Evolutionary conservation across 805 yeast species (phyloP), one percentile per base, ranked within the genome.

Genomic region (Millerozyma miso): DNA sequence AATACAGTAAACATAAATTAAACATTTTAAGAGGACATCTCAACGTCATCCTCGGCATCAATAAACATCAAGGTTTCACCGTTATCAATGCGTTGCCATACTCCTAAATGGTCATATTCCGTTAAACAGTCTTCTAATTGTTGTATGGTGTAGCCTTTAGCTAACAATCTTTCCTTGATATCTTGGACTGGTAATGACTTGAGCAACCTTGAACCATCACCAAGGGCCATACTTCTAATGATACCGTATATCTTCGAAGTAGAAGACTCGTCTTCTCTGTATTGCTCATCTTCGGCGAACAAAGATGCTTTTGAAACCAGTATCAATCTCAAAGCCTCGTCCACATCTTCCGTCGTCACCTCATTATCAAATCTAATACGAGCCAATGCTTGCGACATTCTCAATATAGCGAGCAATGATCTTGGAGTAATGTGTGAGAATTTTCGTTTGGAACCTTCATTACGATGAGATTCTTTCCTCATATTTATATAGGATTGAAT

Each of bases 371-470:
- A 88, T 58, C 97, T 76, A 45, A 93, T 74, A 55, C 97, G 77
- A 0, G 99, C 98, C 49, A 87, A 74, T 1, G 97, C 99, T 67
- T 91, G 98, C 1, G 99, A 79, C 75, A 93, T 74, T 69, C 99
- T 83, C 52, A 93, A 69, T 39, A 95, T 83, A 53, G 93, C 98
- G 44, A 93, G 73, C 48, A 93, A 74, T 2, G 98, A 89, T 73
- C 99, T 83, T 44, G 98, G 97, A 1, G 99, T 90, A 16, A 95
- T 85, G 65, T 90, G 97, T 37, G 90, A 81, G 60, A 91, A 91
- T 42, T 88, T 85, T 55, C 78, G 77, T 42, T 77, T 79, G 29
- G 90, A 81, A 49, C 83, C 83, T 58, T 85, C 86, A 59, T 85
- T 85, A 44, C 78, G 71, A 58, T 86, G 87, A 16, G 95, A 85